Evolutionary conservation across 2,329 filamentous ascomycete genomes (phyloP).

Genomic region (Erysiphe pisi): DNA sequence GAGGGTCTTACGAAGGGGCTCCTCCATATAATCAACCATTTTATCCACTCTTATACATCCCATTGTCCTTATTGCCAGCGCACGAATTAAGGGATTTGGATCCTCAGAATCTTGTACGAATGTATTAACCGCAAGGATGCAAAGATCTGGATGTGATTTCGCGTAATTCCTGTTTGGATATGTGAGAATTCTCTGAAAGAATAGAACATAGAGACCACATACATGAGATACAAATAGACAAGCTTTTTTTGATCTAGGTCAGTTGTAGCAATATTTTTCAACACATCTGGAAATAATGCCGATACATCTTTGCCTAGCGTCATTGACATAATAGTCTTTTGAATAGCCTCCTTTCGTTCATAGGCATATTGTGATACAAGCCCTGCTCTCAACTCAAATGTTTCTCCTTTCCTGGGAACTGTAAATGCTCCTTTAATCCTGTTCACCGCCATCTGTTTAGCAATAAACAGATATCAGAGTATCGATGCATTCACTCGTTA

Average conservation of each 20-base stretch:
- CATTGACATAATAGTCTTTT: slow-evolving; percentile 99
- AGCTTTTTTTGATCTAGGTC: slow-evolving; percentile 99
- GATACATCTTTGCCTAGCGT: slow-evolving; percentile 98
- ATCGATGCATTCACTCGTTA: background rate
- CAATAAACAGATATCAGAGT: slow-evolving; percentile 36
- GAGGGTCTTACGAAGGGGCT: slow-evolving; percentile 87
- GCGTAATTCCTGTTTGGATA: slow-evolving; percentile 72
- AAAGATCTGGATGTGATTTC: slow-evolving; percentile 96
- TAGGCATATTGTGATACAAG: slow-evolving; percentile 98
- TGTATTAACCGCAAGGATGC: slow-evolving; percentile 96
- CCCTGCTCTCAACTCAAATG: slow-evolving; percentile 89
- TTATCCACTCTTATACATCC: slow-evolving; percentile 97
- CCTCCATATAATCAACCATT: slow-evolving; percentile 99
- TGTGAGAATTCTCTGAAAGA: slow-evolving; percentile 30
- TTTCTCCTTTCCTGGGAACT: slow-evolving; percentile 90
- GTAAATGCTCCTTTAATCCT: slow-evolving; percentile 90
- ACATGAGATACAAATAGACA: slow-evolving; percentile 97
- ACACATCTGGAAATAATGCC: slow-evolving; percentile 86
- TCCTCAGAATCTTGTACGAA: slow-evolving; percentile 99
- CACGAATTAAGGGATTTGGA: slow-evolving; percentile 88
- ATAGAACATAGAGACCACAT: slow-evolving; percentile 31
- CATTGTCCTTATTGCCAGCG: slow-evolving; percentile 94
- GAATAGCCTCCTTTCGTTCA: slow-evolving; percentile 97
- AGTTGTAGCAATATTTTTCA: slow-evolving; percentile 94
- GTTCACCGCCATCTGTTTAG: slow-evolving; percentile 73